These are phyloP conservation scores for Arctium minus DNA, from an alignment of 129 eudicot genomes.

Conservation along the genomic window DNA sequence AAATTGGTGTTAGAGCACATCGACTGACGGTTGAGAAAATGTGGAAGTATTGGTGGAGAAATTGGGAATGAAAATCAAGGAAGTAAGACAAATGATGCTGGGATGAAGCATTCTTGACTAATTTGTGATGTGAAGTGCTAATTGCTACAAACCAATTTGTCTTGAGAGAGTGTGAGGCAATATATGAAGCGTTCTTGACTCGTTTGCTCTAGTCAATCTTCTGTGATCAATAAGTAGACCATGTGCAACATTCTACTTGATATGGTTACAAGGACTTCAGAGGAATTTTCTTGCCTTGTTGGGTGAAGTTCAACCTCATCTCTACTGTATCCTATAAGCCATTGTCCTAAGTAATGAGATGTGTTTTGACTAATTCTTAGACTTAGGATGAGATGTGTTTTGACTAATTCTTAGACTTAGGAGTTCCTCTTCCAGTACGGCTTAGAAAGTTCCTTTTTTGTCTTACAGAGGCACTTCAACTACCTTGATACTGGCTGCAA, in stretches of 20 bases:
- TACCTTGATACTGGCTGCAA: slow-evolving; percentile 91
- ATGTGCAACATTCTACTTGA: no score
- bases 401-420: neutral
- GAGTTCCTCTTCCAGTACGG: neutral
- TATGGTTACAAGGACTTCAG: no score
- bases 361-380: neutral
- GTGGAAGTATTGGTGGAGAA: neutral
- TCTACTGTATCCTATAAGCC: neutral
- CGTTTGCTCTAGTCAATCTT: no score
- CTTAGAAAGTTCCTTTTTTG: neutral
- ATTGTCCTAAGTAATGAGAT: neutral
- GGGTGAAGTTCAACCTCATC: no score
- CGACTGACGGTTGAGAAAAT: neutral
- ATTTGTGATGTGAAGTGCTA: no score
- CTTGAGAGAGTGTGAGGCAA: no score
- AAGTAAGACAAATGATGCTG: neutral
- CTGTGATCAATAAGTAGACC: no score
- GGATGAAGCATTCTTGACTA: neutral
- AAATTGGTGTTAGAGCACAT: neutral
- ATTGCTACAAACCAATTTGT: no score
- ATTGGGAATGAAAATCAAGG: neutral
- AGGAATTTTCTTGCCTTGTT: no score
- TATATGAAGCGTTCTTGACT: no score
- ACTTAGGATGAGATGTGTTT: neutral
- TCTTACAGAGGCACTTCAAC: slow-evolving; percentile 70